Evolutionary conservation across 805 yeast genomes (phyloP), one percentile per base, ranked within the genome.

Genomic region (Pichia pseudocactophila): DNA sequence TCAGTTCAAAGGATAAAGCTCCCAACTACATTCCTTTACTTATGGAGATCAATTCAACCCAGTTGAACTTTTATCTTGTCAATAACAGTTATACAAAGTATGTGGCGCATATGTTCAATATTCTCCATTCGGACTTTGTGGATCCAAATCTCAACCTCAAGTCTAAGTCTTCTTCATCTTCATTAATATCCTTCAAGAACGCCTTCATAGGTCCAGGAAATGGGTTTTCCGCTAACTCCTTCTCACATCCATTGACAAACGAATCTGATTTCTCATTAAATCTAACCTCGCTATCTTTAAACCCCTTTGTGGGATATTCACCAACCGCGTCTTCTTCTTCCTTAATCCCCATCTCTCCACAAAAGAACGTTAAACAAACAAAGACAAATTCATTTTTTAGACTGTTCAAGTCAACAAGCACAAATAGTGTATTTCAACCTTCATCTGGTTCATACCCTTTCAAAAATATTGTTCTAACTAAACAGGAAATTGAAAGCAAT

Each of bases 41-140:
- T 0, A 25, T 59, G 7, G 64, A 59, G 40, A 49, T 62, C 28
- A 59, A 62, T 42, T 61, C 65, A 7, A 62, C 65, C 1, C 58
- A 54, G 33, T 44, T 62, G 19, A 57, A 58, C 42, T 30, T 62
- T 11, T 57, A 58, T 36, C 33, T 41, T 5, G 7, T 62, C 1
- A 39, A 40, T 11, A 40, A 47, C 7, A 31, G 41, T 7, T 48
- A 47, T 26, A 41, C 37, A 15, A 50, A 42, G 30, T 49, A 30
- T 19, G 55, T 56, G 1, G 38, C 46, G 4, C 45, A 50, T 37
- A 50, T 50, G 26, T 58, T 58, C 35, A 40, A 48, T 34, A 49
- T 53, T 26, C 36, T 60, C 25, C 33, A 43, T 10, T 51, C 61
- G 7, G 47, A 49, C 8, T 51, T 43, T 30, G 47, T 53, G 7